Base-by-base conservation (phyloP, 345 rosid species). In the Lepidium sativum region DNA sequence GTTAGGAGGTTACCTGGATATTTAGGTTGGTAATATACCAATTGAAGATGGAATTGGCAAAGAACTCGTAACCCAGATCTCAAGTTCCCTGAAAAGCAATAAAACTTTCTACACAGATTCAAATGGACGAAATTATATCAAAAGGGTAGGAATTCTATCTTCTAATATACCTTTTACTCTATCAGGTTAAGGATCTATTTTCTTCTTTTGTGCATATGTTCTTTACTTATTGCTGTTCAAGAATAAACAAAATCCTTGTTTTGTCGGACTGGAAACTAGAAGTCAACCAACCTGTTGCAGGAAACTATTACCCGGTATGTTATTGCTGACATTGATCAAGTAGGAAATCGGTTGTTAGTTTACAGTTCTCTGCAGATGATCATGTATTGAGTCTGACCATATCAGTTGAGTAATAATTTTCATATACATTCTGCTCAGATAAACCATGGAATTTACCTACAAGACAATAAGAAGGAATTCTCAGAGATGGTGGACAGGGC, bases 251-350 rank as follows among this genome's bases (percentile, higher is more conserved):
- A 41, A 47, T 23, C 13, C 39, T 49, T 29, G 56, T 72, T 58
- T 67, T 37, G 77, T 49, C 86, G 23, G 98, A 92, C 73, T 92
- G 98, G 98, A 72, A 89, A 59, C 83, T 92, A 60, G 81, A 92
- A 82, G 98, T 92, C 74, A 73, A 86, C 78, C 89, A 92, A 77
- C 98, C 94, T 16, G 81, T 82, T 50, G 91, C 97, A 71, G 98
- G 97, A 79, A 92, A 92, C 65, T 92, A 92, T 73, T 92, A 92
- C 74, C 98, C 97, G 18, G 98, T 89, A 84, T 73, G 85, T 77
- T 42, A 41, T 27, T 35, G 51, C 56, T 59, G 27, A 51, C 23
- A 43, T n/a, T 43, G 52, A 6, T 63, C 39, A 57, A 15, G 54
- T 27, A 45, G 20, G 45, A 55, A 44, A 55, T 23, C 2, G 17